These are phyloP conservation scores for Exophiala calicioides DNA, from an alignment of 2,329 filamentous ascomycete species.

Conservation along the genomic window DNA sequence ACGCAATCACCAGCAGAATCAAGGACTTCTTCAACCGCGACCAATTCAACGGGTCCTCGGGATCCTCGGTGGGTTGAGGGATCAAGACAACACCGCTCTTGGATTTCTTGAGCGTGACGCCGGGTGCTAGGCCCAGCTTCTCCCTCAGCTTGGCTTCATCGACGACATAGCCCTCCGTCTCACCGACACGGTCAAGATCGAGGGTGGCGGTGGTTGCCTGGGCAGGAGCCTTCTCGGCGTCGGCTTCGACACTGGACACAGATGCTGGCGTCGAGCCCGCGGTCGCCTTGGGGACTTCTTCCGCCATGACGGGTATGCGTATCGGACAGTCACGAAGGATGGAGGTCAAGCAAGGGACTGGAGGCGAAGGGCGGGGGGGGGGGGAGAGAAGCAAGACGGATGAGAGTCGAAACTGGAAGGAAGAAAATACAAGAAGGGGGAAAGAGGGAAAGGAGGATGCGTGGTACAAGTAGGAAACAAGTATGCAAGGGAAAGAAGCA, in stretches of 20 bases:
- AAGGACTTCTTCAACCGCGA: slow-evolving; percentile 50
- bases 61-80: slow-evolving; percentile 55
- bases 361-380: too few relatives aligned
- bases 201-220: slow-evolving; percentile 9
- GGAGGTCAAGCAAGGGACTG: too few relatives aligned
- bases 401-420: too few relatives aligned
- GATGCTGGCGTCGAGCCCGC: slow-evolving; percentile 15
- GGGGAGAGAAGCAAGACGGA: too few relatives aligned
- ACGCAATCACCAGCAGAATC: slow-evolving; percentile 51
- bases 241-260: slow-evolving; percentile 22
- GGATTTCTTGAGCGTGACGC: slow-evolving; percentile 38
- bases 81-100: slow-evolving; percentile 51
- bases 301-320: too few relatives aligned
- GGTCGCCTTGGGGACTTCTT: slow-evolving; percentile 2
- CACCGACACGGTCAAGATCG: slow-evolving; percentile 31
- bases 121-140: slow-evolving; percentile 27
- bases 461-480: too few relatives aligned
- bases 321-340: too few relatives aligned
- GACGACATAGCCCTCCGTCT: slow-evolving; percentile 31
- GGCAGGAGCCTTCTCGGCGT: slow-evolving; percentile 17
- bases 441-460: too few relatives aligned
- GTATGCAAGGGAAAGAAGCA: too few relatives aligned
- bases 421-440: too few relatives aligned
- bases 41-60: slow-evolving; percentile 59
- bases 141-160: slow-evolving; percentile 27